A percentile compares a stretch with the other conserved stretches of the same genome.
phyloP scores from a whole-genome alignment of 2,329 filamentous ascomycete species.

The Claviceps maximensis region DNA sequence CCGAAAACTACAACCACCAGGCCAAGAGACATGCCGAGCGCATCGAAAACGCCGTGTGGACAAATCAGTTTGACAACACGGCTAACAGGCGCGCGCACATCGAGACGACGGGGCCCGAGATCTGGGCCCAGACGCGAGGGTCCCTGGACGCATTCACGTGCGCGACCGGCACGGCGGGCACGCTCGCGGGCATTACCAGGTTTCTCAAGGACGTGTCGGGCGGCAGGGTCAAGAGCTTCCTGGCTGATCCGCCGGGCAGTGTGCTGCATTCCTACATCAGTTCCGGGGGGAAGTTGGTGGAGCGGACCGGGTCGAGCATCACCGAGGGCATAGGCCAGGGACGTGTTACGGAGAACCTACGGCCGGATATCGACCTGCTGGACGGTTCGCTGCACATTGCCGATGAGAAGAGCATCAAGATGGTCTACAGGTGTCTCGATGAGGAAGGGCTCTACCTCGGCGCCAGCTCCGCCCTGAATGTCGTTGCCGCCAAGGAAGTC shows the following conservation, averaged over 20 bases:
- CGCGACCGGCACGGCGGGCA: constrained; percentile 85
- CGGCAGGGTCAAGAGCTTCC: constrained; percentile 70
- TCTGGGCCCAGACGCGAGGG: constrained; percentile 83
- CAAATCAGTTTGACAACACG: constrained; percentile 95
- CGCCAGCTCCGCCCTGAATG: constrained; percentile 86
- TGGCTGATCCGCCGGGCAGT: constrained; percentile 87
- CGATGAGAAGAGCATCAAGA: constrained; percentile 91
- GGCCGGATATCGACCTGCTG: constrained; percentile 68
- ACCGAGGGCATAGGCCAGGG: constrained; percentile 98
- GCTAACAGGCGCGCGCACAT: constrained; percentile 91
- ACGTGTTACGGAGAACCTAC: constrained; percentile 86
- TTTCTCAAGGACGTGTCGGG: constrained; percentile 75
- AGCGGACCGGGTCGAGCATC: constrained; percentile 75
- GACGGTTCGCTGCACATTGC: constrained; percentile 76
- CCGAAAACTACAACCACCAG: constrained; percentile 96
- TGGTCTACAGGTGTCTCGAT: constrained; percentile 93
- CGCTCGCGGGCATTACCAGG: constrained; percentile 74
- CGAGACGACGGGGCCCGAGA: constrained; percentile 93
- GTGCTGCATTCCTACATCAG: constrained; percentile 87
- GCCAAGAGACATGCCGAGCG: constrained; percentile 77
- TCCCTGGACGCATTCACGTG: constrained; percentile 90
- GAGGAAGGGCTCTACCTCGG: constrained; percentile 94
- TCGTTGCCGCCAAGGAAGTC: constrained; percentile 88
- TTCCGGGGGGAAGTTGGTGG: constrained; percentile 70
- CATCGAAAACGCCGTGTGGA: constrained; percentile 87